These are phyloP conservation scores for Wickerhamomyces sp. DNA, from an alignment of 1,139 yeast species.

Conservation along the genomic window DNA sequence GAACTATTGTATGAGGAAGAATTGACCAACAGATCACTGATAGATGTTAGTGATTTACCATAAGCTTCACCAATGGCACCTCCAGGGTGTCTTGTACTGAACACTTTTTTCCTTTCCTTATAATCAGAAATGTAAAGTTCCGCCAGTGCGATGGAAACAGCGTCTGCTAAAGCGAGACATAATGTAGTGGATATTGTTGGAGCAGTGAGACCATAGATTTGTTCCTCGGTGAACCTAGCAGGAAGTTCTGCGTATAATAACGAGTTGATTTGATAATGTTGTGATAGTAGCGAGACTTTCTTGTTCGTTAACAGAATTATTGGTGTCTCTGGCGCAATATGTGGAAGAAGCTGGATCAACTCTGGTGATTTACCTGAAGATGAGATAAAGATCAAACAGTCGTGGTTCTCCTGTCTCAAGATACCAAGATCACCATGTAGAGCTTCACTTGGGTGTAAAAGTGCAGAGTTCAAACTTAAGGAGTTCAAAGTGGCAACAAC, in stretches of 20 bases:
- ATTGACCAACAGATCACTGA: slow-evolving; percentile 8
- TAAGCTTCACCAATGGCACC: slow-evolving; percentile 75
- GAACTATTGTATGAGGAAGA: slow-evolving; percentile 8
- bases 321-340: slow-evolving; percentile 48
- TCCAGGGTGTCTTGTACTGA: slow-evolving; percentile 80
- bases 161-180: slow-evolving; percentile 72
- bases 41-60: slow-evolving; percentile 5
- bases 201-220: slow-evolving; percentile 73
- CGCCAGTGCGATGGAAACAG: slow-evolving; percentile 66
- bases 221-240: slow-evolving; percentile 55
- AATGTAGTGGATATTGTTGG: slow-evolving; percentile 85
- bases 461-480: slow-evolving; percentile 60
- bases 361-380: slow-evolving; percentile 88
- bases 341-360: slow-evolving; percentile 47
- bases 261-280: slow-evolving; percentile 40
- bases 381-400: slow-evolving; percentile 62
- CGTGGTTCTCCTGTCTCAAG: slow-evolving; percentile 47
- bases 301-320: slow-evolving; percentile 62
- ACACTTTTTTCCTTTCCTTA: slow-evolving; percentile 45
- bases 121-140: slow-evolving; percentile 61
- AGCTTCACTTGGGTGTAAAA: slow-evolving; percentile 82
- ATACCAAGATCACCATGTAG: slow-evolving; percentile 87
- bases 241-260: slow-evolving; percentile 64
- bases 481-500: slow-evolving; percentile 80
- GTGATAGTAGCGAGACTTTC: slow-evolving; percentile 41